phyloP scores from a whole-genome alignment of 2,329 filamentous ascomycete species.

The Penicillium psychrosexuale region DNA sequence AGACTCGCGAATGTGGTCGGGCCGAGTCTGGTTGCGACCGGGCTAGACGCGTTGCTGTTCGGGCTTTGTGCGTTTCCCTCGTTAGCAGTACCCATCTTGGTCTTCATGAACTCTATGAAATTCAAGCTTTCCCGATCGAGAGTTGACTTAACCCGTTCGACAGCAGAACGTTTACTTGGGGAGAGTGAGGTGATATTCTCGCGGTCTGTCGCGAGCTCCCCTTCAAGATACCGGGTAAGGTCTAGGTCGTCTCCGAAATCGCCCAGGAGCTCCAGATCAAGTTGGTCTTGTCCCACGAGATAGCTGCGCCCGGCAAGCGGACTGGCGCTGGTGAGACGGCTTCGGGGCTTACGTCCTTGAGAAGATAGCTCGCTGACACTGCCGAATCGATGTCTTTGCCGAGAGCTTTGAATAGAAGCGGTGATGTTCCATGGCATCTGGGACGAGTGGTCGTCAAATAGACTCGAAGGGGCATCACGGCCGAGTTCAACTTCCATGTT shows the following conservation, averaged over 20 bases:
- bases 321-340: constrained; percentile 57
- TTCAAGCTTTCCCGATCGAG: constrained; percentile 61
- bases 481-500: constrained; percentile 62
- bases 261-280: constrained; percentile 23
- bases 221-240: constrained; percentile 34
- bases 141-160: constrained; percentile 34
- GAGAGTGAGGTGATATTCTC: constrained; percentile 41
- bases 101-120: constrained; percentile 59
- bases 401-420: constrained; percentile 54
- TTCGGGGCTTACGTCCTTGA: constrained; percentile 31
- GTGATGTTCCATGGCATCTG: constrained; percentile 68
- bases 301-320: constrained; percentile 57
- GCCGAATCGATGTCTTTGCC: constrained; percentile 39
- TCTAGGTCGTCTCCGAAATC: constrained; percentile 28
- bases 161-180: constrained; percentile 24
- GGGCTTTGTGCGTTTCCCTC: neutral
- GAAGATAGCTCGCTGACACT: constrained; percentile 38
- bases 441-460: constrained; percentile 65
- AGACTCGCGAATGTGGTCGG: constrained; percentile 65
- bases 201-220: constrained; percentile 27
- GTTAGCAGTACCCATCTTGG: constrained; percentile 37
- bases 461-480: constrained; percentile 62
- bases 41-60: neutral
- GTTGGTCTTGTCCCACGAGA: constrained; percentile 26
- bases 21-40: neutral